Evolutionary conservation across 2,329 filamentous ascomycete species (phyloP).

Genomic region (Epicoccum nigrum): DNA sequence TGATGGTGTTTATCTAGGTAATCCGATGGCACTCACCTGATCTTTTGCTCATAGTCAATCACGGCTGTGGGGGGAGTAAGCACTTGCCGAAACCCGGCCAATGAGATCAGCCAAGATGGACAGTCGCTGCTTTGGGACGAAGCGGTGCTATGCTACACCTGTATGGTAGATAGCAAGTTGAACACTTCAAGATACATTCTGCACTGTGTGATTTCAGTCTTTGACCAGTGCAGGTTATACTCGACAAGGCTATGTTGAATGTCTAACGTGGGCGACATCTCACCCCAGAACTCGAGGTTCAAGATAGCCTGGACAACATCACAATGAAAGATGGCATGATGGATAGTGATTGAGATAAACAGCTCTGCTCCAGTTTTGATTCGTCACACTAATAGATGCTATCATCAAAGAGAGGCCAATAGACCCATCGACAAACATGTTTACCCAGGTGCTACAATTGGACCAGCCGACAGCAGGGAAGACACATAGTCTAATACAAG

Average conservation of each 20-base stretch:
- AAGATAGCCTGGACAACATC: background rate
- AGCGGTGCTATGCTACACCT: slow-evolving; percentile 2
- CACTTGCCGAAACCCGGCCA: slow-evolving; percentile 4
- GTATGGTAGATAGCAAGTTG: no score
- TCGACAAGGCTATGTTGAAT: no score
- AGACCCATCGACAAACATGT: slow-evolving; percentile 15
- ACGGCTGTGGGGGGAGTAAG: background rate
- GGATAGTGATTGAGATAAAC: background rate
- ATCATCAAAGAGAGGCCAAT: slow-evolving; percentile 18
- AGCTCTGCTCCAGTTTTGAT: slow-evolving; percentile 24
- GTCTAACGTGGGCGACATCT: no score
- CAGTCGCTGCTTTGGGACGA: background rate
- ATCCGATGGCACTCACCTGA: no score
- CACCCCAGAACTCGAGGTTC: background rate
- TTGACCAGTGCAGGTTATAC: background rate
- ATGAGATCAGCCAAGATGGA: slow-evolving; percentile 7
- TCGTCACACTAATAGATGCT: slow-evolving; percentile 24
- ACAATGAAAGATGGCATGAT: background rate
- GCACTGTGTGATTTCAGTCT: background rate
- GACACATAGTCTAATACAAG: slow-evolving; percentile 18
- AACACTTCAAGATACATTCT: background rate
- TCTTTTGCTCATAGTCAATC: background rate
- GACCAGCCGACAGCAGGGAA: slow-evolving; percentile 29
- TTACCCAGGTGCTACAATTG: slow-evolving; percentile 34
- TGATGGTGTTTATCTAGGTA: no score